A percentile compares a stretch with the other conserved stretches of the same genome.
phyloP scores from a whole-genome alignment of 1,284 basidiomycete genomes.

The Trichosporon sp. region DNA sequence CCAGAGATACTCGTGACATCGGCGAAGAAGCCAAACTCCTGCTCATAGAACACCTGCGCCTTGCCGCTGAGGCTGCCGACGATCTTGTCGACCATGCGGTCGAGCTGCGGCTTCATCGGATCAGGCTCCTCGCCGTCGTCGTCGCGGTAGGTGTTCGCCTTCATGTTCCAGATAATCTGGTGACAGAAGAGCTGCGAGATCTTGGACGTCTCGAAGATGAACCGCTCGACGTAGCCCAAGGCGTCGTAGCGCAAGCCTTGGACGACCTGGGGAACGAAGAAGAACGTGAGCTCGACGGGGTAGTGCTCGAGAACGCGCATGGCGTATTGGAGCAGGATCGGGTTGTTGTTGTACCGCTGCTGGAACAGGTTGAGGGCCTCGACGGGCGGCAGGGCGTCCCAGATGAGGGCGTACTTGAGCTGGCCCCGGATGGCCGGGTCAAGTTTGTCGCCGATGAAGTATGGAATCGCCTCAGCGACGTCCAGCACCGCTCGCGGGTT shows the following conservation, averaged over 20 bases:
- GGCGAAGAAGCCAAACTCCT: constrained; percentile 93
- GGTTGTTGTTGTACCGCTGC: constrained; percentile 73
- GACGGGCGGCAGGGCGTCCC: constrained; percentile 84
- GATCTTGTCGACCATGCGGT: constrained; percentile 76
- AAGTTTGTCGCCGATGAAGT: constrained; percentile 69
- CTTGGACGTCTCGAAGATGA: constrained; percentile 96
- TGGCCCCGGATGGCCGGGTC: constrained; percentile 43
- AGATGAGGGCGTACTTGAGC: constrained; percentile 71
- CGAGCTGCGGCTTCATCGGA: constrained; percentile 90
- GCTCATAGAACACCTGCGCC: constrained; percentile 84
- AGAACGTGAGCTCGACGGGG: constrained; percentile 92
- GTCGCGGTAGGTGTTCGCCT: constrained; percentile 93
- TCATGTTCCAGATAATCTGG: constrained; percentile 99
- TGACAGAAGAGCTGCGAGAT: constrained; percentile 98
- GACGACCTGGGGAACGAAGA: constrained; percentile 98
- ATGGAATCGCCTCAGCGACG: constrained; percentile 71
- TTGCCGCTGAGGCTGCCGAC: constrained; percentile 85
- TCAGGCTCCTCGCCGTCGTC: constrained; percentile 72
- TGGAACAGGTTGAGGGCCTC: constrained; percentile 83
- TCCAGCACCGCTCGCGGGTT: constrained; percentile 68
- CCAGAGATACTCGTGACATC: constrained; percentile 97
- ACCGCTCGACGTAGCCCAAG: constrained; percentile 86
- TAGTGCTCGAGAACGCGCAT: constrained; percentile 93
- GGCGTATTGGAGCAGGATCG: constrained; percentile 89
- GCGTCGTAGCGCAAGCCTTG: constrained; percentile 87